Percentiles rank a stretch among this genome's conserved stretches.
phyloP scores from a whole-genome alignment of 108 stramenopile genomes.

The Cyclotella sp. region DNA sequence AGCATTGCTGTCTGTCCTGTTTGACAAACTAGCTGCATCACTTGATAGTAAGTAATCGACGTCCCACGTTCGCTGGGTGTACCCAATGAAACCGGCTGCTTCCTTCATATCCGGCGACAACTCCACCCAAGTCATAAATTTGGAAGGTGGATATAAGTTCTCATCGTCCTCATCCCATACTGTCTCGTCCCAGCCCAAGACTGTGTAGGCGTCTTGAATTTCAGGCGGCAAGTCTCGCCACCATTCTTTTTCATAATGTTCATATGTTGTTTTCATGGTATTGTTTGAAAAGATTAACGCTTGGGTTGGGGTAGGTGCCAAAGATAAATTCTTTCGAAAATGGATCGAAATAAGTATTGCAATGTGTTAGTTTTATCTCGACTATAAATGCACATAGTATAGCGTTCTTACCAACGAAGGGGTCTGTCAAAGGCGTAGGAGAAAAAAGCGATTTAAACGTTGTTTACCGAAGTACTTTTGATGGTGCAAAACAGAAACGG shows the following conservation, averaged over 20 bases:
- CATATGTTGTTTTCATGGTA: not conserved
- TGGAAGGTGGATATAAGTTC: not conserved
- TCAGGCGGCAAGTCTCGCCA: not conserved
- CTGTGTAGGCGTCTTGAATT: slow-evolving; percentile 46
- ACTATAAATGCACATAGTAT: too few relatives aligned
- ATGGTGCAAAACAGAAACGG: too few relatives aligned
- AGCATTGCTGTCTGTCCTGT: not conserved
- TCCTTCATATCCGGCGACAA: not conserved
- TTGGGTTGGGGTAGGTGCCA: too few relatives aligned
- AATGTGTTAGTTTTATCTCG: too few relatives aligned
- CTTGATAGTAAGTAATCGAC: not conserved
- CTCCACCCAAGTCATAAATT: not conserved
- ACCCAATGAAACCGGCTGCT: not conserved
- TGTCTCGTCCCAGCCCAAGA: slow-evolving; percentile 35
- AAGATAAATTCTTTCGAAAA: too few relatives aligned
- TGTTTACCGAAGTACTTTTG: too few relatives aligned
- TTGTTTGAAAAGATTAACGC: not conserved
- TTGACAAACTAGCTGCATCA: not conserved
- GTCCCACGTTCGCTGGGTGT: not conserved
- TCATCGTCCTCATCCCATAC: slow-evolving; percentile 41
- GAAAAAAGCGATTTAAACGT: too few relatives aligned
- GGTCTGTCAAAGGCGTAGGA: too few relatives aligned
- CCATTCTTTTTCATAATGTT: not conserved
- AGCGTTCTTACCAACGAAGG: too few relatives aligned
- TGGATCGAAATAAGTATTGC: too few relatives aligned